Base-by-base conservation (phyloP, 257 asterid genomes). In the Lantana camara region DNA sequence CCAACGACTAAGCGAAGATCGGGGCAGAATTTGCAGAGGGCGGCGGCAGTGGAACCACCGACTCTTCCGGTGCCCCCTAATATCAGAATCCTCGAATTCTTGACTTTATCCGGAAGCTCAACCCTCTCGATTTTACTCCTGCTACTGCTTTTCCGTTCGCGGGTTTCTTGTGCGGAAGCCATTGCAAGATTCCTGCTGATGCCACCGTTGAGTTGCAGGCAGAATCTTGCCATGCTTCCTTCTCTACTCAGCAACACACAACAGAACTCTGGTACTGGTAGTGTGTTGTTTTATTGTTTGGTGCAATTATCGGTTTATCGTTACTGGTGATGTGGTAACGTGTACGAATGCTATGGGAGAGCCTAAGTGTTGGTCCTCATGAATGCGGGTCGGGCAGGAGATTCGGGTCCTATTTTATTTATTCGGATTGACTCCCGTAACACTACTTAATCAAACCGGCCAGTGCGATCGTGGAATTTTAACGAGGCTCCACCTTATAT, bases 21-120 rank as follows among this genome's bases (percentile, higher is more conserved):
- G 50, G 99, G 92, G 61, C 89, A 93, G 70, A 82, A 77, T 24
- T 82, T 77, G 66, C 94, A 82, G 22, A 93, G 91, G 55, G 99
- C 86, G 51, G 75, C 21, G 66, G 96, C 99, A 21, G 96, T 90
- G 46, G 97, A 93, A 17, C 99, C 95, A 35, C 99, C 99, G 46
- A 93, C 97, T 80, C 99, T 90, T 61, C 99, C 99, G 21, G 99
- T 93, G 56, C 96, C 99, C n/a, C 99, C 99, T 1, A 90, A 64
- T 73, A 93, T 64, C 63, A 93, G 66, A 32, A 90, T 67, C 79
- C 90, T 78, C 1, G 97, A 83, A 4, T 73, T 80, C 74, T 75
- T 78, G 16, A 74, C 87, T 15, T 70, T 81, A 1, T 79, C 85
- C 15, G 85, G 71, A 21, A 85, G 76, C 56, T 86, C 79, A 44